Evolutionary conservation across 257 asterid species (phyloP).

Genomic region (Cordia subcordata): DNA sequence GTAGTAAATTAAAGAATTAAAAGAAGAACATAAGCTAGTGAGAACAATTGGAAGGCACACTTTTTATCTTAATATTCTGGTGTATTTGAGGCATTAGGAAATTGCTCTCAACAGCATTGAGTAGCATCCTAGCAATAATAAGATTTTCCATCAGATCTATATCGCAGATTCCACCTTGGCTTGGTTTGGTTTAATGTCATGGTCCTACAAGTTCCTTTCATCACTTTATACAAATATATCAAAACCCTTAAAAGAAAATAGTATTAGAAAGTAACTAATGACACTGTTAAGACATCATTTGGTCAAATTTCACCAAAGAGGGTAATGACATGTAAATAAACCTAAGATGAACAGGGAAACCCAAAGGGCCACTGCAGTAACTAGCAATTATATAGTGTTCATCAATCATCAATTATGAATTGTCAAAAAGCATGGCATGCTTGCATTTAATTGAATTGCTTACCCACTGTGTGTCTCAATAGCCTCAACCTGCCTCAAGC

Average conservation of each 20-base stretch:
- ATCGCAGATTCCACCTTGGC: too few species aligned
- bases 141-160: too few species aligned
- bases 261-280: slow-evolving; percentile 31
- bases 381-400: not conserved
- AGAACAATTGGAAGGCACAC: too few species aligned
- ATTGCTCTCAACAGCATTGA: too few species aligned
- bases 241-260: slow-evolving; percentile 45
- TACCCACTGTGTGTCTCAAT: slow-evolving; percentile 99
- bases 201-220: slow-evolving; percentile 42
- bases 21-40: too few species aligned
- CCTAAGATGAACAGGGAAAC: slow-evolving; percentile 28
- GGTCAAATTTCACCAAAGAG: slow-evolving; percentile 74
- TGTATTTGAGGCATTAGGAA: too few species aligned
- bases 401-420: slow-evolving; percentile 1
- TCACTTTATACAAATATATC: slow-evolving; percentile 31
- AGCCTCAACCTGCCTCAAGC: slow-evolving; percentile 90
- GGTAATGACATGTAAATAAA: slow-evolving; percentile 4
- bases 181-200: slow-evolving; percentile 23
- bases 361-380: not conserved
- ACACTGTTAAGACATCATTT: slow-evolving; percentile 60
- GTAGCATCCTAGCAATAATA: too few species aligned
- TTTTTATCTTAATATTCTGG: too few species aligned
- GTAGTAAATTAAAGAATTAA: too few species aligned
- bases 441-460: slow-evolving; percentile 25
- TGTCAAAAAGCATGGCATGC: slow-evolving; percentile 38